These are phyloP conservation scores for Dictyophora rubrovolvata DNA, from an alignment of 768 basidiomycete genomes.

Conservation along the genomic window DNA sequence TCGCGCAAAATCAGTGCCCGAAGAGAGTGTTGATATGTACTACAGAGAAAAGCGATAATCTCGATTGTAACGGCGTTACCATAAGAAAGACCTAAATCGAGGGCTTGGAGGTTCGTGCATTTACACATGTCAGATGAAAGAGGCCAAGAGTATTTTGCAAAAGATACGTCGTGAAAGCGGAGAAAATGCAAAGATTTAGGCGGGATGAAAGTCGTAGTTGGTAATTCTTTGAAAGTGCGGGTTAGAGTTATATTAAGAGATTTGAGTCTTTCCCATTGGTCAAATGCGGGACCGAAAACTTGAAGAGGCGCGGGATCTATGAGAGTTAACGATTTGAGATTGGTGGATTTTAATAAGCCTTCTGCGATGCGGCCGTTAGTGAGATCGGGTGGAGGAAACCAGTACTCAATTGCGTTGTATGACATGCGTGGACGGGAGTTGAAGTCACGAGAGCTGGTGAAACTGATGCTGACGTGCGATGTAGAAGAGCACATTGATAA, in stretches of 20 bases:
- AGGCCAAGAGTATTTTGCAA: slow-evolving; percentile 8
- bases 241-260: slow-evolving; percentile 8
- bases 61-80: background rate
- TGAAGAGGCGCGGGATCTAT: slow-evolving; percentile 13
- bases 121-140: slow-evolving; percentile 11
- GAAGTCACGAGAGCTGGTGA: background rate
- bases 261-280: slow-evolving; percentile 10
- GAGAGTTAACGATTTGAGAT: slow-evolving; percentile 11
- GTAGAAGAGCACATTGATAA: slow-evolving; percentile 10
- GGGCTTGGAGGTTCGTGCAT: slow-evolving; percentile 11
- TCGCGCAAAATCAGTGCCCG: slow-evolving; percentile 7
- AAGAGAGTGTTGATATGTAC: slow-evolving; percentile 12
- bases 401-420: too few relatives aligned
- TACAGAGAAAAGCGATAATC: slow-evolving; percentile 12
- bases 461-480: slow-evolving; percentile 7
- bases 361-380: slow-evolving; percentile 6
- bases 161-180: slow-evolving; percentile 7
- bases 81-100: slow-evolving; percentile 11
- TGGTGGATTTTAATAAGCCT: slow-evolving; percentile 9
- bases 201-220: slow-evolving; percentile 10
- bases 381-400: slow-evolving; percentile 8
- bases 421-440: background rate
- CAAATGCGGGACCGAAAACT: slow-evolving; percentile 12
- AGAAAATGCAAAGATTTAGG: slow-evolving; percentile 10
- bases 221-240: slow-evolving; percentile 8